Conservation (phyloP, 1,284 basidiomycete genomes). For the Coniferiporia weirii region DNA sequence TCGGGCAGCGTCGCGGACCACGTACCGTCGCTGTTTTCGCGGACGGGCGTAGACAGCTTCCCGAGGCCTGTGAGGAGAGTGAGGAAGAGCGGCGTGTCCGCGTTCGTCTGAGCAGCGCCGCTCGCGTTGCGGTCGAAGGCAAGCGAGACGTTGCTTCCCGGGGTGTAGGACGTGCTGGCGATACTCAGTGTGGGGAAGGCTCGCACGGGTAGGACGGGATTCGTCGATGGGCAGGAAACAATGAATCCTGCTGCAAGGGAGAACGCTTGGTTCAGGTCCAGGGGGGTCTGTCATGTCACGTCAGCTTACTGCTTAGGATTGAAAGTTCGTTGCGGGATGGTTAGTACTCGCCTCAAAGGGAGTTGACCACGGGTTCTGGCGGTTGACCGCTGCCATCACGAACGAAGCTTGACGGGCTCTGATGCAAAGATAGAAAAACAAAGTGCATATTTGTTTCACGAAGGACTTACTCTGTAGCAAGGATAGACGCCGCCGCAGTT, state of each 20-base stretch:
- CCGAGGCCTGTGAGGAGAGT: constrained; percentile 34
- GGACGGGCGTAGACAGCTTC: constrained; percentile 28
- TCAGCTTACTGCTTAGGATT: background rate
- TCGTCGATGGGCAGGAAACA: constrained; percentile 43
- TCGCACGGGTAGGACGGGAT: constrained; percentile 36
- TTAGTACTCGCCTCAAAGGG: constrained; percentile 38
- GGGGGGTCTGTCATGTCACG: constrained; percentile 36
- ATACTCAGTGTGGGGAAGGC: constrained; percentile 35
- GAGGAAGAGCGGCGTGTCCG: constrained; percentile 26
- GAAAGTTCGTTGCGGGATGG: background rate
- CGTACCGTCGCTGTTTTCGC: constrained; percentile 24
- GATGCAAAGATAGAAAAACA: background rate
- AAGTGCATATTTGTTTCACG: background rate
- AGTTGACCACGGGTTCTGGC: constrained; percentile 48
- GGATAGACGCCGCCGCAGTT: constrained; percentile 37
- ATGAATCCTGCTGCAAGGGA: constrained; percentile 40
- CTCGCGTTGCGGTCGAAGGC: constrained; percentile 23
- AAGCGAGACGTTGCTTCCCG: constrained; percentile 23
- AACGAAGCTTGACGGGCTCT: constrained; percentile 43
- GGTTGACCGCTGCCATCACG: constrained; percentile 44
- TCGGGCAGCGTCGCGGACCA: constrained; percentile 26
- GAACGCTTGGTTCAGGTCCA: constrained; percentile 44
- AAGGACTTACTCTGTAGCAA: constrained; percentile 33
- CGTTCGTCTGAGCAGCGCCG: constrained; percentile 27
- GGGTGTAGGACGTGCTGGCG: background rate